Evolutionary conservation across 495 filamentous ascomycete species (phyloP), one percentile per base, ranked within the genome.

Genomic region (Margaritispora aquatica): DNA sequence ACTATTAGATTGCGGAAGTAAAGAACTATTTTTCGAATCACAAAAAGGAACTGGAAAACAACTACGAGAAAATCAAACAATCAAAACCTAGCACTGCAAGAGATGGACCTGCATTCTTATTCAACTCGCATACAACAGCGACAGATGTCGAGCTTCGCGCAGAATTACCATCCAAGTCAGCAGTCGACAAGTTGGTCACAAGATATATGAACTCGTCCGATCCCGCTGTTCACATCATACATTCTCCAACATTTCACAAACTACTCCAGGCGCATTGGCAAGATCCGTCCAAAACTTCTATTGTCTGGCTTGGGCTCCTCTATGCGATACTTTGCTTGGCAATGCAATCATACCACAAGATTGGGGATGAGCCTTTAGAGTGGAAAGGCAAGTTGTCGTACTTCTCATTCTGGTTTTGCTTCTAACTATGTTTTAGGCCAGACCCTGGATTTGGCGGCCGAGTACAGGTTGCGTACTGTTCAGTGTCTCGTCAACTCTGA

Each of bases 341-440:
- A 1, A 87, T 97, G 83, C 80, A 95, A 53, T 96, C 93, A 41
- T 97, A 96, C 69, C 79, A 88, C 68, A 84, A 86, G 55, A 88
- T 94, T 60, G 90, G 90, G 17, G 94, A 97, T 66, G 93, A 96
- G 68, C 94, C 93, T 26, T 84, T 88, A 0, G 92, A 97, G 69
- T 96, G 78, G 79, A 80, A 78, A 65, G 79, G 80, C 57, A 56
- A 47, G 65, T 34, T 55, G 15, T 24, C 20, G n/a, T n/a, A n/a
- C n/a, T n/a, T n/a, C n/a, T n/a, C n/a, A n/a, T n/a, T n/a, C n/a
- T n/a, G n/a, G n/a, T n/a, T n/a, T n/a, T n/a, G n/a, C n/a, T n/a
- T n/a, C n/a, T 54, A 49, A 55, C 27, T 26, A 7, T 7, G 26
- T 36, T 82, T 66, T 72, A 77, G 50, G 82, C 75, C 55, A 87